Evolutionary conservation across 345 rosid species (phyloP), one percentile per base, ranked within the genome.

Genomic region (Conringia planisiliqua): DNA sequence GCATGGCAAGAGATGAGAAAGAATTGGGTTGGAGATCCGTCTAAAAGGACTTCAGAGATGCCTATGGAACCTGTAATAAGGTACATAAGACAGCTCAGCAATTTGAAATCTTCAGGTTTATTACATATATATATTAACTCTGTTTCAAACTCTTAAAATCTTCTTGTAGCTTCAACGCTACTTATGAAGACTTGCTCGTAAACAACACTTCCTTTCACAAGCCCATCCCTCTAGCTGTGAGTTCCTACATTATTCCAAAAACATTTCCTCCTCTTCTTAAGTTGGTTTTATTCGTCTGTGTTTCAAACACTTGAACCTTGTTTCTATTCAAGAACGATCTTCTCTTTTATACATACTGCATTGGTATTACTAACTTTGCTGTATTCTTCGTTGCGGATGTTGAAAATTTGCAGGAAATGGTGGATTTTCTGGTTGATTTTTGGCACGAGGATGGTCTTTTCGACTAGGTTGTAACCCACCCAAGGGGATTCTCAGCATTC

Each of bases 1-100:
- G 76, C 77, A 0, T 77, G 81, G 81, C 77, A 77, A 46, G 81
- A 71, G 77, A 29, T 77, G 81, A 71, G 81, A 16, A 77, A 58
- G 72, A 71, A 65, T 10, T 77, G 81, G 81, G 63, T 77, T 71
- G 81, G 81, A n/a, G 81, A 77, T 39, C 73, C 62, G 12, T 71
- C 81, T 58, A 57, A 65, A 7, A 57, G 73, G 47, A 71, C 72
- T 48, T 48, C 77, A n/a, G 62, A 48, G 29, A n/a, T 77, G 63
- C 73, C 72, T 22, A n/a, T 30, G 44, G 81, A 78, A 66, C 81
- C 77, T 78, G 81, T 33, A 0, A 78, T 78, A 32, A 10, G 81
- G 77, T 77, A 7, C 40, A 16, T 17, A 27, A 40, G 1, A 30
- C 40, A 18, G n/a, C 13, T 67, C 26, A 6, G n/a, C 17, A 61